Evolutionary conservation across 1,284 basidiomycete species (phyloP).

Genomic region (Cronartium ribicola): DNA sequence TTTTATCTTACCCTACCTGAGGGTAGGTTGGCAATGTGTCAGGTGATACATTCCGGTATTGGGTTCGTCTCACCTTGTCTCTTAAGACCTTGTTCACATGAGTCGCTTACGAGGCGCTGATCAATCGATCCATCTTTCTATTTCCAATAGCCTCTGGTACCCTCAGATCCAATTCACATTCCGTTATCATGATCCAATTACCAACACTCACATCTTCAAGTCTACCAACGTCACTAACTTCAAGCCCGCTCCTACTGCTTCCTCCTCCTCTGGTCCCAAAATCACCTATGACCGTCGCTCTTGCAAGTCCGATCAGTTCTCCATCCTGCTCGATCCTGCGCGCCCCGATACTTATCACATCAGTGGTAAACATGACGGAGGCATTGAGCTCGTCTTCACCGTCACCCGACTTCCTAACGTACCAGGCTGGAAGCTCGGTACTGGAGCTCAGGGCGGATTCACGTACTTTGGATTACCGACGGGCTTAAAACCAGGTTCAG

Average conservation of each 20-base stretch:
- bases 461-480: conserved; percentile 70
- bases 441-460: conserved; percentile 78
- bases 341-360: conserved; percentile 71
- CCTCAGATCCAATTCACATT: conserved; percentile 93
- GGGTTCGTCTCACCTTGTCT: conserved; percentile 63
- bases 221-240: conserved; percentile 85
- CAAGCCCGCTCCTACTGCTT: conserved; percentile 61
- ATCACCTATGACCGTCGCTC: conserved; percentile 67
- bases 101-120: neutral
- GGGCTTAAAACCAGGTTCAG: conserved; percentile 49
- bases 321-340: conserved; percentile 58
- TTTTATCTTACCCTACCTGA: conserved; percentile 83
- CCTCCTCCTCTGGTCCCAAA: conserved; percentile 54
- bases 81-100: conserved; percentile 13
- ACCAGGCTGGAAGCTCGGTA: conserved; percentile 87
- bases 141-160: conserved; percentile 69
- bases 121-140: conserved; percentile 1
- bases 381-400: conserved; percentile 74
- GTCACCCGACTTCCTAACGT: conserved; percentile 65
- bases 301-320: conserved; percentile 83
- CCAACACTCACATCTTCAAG: conserved; percentile 75
- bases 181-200: conserved; percentile 79
- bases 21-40: conserved; percentile 76
- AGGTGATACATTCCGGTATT: conserved; percentile 90
- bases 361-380: conserved; percentile 70